Conservation (phyloP, 495 filamentous ascomycete species). For the Clohesyomyces aquaticus region DNA sequence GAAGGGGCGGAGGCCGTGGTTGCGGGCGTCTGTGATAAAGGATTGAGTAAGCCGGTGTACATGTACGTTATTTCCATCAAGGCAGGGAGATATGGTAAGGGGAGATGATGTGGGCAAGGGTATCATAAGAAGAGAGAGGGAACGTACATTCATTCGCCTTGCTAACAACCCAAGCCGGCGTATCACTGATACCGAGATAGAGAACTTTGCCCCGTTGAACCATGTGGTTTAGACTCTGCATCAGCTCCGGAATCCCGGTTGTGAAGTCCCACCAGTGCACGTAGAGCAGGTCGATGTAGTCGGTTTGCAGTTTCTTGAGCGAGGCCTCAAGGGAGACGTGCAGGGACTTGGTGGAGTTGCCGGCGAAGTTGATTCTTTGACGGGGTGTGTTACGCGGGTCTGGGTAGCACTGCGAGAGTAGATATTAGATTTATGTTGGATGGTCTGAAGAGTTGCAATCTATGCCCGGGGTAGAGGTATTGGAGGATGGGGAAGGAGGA, state of each 20-base stretch:
- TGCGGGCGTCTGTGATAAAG: conserved; percentile 31
- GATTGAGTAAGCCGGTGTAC: not conserved
- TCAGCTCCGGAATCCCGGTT: conserved; percentile 48
- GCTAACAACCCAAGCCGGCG: conserved; percentile 49
- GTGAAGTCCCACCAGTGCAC: conserved; percentile 51
- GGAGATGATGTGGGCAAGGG: not conserved
- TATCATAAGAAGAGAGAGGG: conserved; percentile 16
- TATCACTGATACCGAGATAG: conserved; percentile 49
- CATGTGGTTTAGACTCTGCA: conserved; percentile 46
- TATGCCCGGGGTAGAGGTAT: not conserved
- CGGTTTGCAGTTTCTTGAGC: conserved; percentile 65
- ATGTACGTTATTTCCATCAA: too few relatives aligned
- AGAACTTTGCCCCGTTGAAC: conserved; percentile 47
- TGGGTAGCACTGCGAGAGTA: conserved; percentile 11
- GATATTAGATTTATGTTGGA: not conserved
- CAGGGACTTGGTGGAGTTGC: conserved; percentile 60
- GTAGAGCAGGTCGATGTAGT: conserved; percentile 63
- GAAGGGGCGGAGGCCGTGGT: conserved; percentile 62
- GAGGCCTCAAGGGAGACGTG: conserved; percentile 58
- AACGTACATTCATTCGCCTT: conserved; percentile 44
- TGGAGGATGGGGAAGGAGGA: not conserved
- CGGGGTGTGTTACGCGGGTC: conserved; percentile 5
- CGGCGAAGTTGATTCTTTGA: conserved; percentile 30
- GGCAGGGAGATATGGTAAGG: too few relatives aligned
- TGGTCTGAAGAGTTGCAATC: not conserved